Evolutionary conservation across 2,329 filamentous ascomycete species (phyloP), one percentile per base, ranked within the genome.

Genomic region (Trichoderma koningiopsis): DNA sequence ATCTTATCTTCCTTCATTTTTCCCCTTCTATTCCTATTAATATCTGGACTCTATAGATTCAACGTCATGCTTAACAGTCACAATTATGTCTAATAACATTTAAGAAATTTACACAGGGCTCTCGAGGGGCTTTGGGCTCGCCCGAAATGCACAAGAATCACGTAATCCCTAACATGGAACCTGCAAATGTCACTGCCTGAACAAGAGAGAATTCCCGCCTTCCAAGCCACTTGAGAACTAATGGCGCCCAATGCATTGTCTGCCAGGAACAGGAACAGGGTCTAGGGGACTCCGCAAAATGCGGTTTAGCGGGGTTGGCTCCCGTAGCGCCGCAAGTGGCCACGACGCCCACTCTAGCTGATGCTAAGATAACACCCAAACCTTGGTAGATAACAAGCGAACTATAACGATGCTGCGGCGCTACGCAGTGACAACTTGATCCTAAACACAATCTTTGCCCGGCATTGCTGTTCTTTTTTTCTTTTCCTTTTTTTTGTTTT

Each of bases 221-320:
- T 43, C 37, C 35, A 56, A 67, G 63, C 63, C 55, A 52, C 63
- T 37, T 67, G 33, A 11, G 35, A 60, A 53, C 60, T 57, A 58
- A 59, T 22, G 35, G 19, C 16, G 37, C 37, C 53, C 31, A 40
- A 62, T 35, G 37, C 27, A 65, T 24, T 27, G 49, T 52, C 61
- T 65, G 53, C 53, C 61, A 58, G 55, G 27, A 43, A 43, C 52
- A 63, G 55, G 47, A 56, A 64, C 40, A 49, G n/a, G 19, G 11
- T 63, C 29, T 37, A 37, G 31, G 53, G 63, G 55, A 16, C 63
- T 67, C 63, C 29, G 55, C 40, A 59, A 67, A 43, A 35, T 58
- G 40, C 53, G 63, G 63, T 29, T 59, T 67, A 67, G 63, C 40
- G 63, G 53, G 63, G 53, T n/a, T 47, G 53, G 63, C 53, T 66